These are phyloP conservation scores for Solanum acaule DNA, from an alignment of 257 asterid genomes.

Conservation along the genomic window DNA sequence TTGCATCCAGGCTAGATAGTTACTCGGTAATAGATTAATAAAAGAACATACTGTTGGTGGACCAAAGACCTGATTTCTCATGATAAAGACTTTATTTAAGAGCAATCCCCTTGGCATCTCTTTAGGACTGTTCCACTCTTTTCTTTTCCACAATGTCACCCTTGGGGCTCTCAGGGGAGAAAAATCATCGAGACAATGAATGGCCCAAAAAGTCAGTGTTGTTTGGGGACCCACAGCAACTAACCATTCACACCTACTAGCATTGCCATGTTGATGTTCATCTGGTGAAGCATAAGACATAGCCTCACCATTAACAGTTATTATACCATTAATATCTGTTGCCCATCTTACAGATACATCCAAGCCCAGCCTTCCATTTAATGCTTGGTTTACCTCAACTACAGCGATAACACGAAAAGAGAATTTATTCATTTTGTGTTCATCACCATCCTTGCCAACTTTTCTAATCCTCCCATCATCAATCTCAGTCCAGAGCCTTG, in stretches of 20 bases:
- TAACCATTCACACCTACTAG: conserved; percentile 88
- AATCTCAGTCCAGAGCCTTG: conserved; percentile 87
- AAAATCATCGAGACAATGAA: conserved; percentile 90
- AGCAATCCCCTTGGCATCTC: conserved; percentile 33
- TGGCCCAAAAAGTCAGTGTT: conserved; percentile 59
- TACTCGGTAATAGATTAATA: conserved; percentile 53
- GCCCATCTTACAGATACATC: conserved; percentile 73
- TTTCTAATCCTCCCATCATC: conserved; percentile 72
- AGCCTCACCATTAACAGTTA: conserved; percentile 31
- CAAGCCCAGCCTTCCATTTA: conserved; percentile 59
- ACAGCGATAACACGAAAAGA: conserved; percentile 69
- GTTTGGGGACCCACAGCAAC: conserved; percentile 72
- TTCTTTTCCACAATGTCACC: conserved; percentile 76
- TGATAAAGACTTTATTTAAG: conserved; percentile 43
- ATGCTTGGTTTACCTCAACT: conserved; percentile 66
- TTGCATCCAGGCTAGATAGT: conserved; percentile 60
- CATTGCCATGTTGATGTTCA: conserved; percentile 40
- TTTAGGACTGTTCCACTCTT: conserved; percentile 31
- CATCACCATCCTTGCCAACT: conserved; percentile 52
- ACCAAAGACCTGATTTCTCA: conserved; percentile 58
- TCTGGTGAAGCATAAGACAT: conserved; percentile 36
- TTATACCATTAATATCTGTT: conserved; percentile 48
- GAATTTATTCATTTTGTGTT: conserved; percentile 35
- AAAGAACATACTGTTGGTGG: conserved; percentile 70
- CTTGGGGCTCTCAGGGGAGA: conserved; percentile 91